A percentile compares a stretch with the other conserved stretches of the same genome.
These are phyloP conservation scores for Blepharisma japonicum DNA, from an alignment of 73 alveolate species.

Conservation along the genomic window DNA sequence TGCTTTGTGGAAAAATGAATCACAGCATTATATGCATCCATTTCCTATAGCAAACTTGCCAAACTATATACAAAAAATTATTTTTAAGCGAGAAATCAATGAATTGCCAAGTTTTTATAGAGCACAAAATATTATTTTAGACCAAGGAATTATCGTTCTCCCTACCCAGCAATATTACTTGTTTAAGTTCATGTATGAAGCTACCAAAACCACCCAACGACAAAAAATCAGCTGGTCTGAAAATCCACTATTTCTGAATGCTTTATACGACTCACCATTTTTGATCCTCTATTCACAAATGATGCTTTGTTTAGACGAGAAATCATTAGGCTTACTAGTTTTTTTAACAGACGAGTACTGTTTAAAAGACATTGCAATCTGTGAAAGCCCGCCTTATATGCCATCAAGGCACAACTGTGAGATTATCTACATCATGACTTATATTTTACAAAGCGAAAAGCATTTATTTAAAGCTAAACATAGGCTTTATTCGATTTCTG, in stretches of 20 bases:
- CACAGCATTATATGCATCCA: background rate
- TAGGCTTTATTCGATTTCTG: background rate
- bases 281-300: background rate
- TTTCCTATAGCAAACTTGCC: slow-evolving; percentile 9
- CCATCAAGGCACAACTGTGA: slow-evolving; percentile 26
- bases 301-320: background rate
- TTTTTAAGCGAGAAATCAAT: background rate
- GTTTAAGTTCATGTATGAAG: background rate
- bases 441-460: background rate
- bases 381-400: background rate
- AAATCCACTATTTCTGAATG: background rate
- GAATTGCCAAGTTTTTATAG: slow-evolving; percentile 11
- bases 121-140: background rate
- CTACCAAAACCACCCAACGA: background rate
- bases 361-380: background rate
- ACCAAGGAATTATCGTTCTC: background rate
- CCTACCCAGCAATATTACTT: slow-evolving; percentile 17
- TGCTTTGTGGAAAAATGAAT: background rate
- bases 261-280: slow-evolving; percentile 3
- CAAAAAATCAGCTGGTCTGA: slow-evolving; percentile 2
- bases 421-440: background rate
- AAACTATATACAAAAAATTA: background rate
- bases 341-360: background rate
- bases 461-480: background rate
- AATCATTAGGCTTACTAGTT: background rate